Conservation (phyloP, 192 early-diverging fungal species). For the Podila epicladia region DNA sequence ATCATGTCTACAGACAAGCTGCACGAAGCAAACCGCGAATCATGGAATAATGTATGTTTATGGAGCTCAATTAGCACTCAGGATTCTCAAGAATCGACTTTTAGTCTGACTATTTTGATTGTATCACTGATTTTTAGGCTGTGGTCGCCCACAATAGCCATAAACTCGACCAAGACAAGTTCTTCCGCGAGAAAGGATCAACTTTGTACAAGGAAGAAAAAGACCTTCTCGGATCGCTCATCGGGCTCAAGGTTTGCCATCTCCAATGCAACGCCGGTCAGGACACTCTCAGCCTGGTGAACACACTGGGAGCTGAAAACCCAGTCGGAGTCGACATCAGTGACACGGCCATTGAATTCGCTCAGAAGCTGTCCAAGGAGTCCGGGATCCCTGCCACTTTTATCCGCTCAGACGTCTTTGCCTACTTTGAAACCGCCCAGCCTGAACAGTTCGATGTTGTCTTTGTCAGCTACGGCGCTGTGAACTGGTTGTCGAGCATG, state of each 20-base stretch:
- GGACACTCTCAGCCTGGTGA: constrained; percentile 44
- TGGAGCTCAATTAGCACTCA: no score
- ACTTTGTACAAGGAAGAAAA: constrained; percentile 44
- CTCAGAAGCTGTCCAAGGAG: constrained; percentile 26
- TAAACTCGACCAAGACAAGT: constrained; percentile 43
- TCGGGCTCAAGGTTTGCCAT: constrained; percentile 39
- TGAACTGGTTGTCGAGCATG: constrained; percentile 30
- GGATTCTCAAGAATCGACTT: no score
- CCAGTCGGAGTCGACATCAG: constrained; percentile 48
- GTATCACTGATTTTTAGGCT: background rate
- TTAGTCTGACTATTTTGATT: background rate
- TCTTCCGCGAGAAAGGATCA: constrained; percentile 33
- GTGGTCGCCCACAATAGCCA: constrained; percentile 41
- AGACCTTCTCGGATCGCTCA: constrained; percentile 28
- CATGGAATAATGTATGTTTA: constrained; percentile 31
- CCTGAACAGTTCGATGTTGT: constrained; percentile 39
- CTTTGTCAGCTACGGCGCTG: constrained; percentile 40
- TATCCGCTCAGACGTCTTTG: constrained; percentile 37
- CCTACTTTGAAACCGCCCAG: constrained; percentile 26
- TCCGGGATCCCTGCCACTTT: constrained; percentile 32
- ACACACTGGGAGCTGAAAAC: constrained; percentile 24
- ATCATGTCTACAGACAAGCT: constrained; percentile 6
- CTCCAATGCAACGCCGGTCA: constrained; percentile 46
- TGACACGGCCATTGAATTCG: constrained; percentile 34
- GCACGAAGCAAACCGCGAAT: constrained; percentile 36